A percentile compares a stretch with the other conserved stretches of the same genome.
Evolutionary conservation across 2,329 filamentous ascomycete species (phyloP).

Genomic region (Sporothrix humicola): DNA sequence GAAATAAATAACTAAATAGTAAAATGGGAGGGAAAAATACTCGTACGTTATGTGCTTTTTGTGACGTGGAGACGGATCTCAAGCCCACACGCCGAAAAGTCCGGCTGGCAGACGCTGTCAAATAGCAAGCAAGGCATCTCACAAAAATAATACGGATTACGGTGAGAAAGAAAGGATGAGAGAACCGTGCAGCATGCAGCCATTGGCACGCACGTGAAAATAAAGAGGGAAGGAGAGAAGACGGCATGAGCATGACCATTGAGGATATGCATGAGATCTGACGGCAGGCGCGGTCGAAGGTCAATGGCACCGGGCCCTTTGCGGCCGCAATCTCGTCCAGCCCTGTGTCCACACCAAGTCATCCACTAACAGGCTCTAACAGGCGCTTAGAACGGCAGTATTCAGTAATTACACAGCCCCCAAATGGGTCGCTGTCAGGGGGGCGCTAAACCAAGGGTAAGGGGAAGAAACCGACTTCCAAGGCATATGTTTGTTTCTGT

Average conservation of each 20-base stretch:
- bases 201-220: neutral
- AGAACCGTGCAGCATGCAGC: neutral
- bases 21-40: neutral
- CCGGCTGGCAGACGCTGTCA: neutral
- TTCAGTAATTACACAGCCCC: slow-evolving; percentile 1
- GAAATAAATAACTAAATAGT: neutral
- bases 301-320: neutral
- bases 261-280: slow-evolving; percentile 2
- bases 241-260: neutral
- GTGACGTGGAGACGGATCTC: neutral
- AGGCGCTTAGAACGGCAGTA: neutral
- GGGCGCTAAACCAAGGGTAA: neutral
- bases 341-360: neutral
- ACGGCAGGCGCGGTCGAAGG: neutral
- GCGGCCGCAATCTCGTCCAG: slow-evolving; percentile 1
- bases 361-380: neutral
- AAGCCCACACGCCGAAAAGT: neutral
- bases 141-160: neutral
- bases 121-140: too few species aligned
- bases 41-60: slow-evolving; percentile 15
- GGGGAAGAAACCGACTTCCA: neutral
- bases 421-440: neutral
- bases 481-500: neutral
- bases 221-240: too few species aligned
- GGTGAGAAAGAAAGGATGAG: neutral